Evolutionary conservation across 2,329 filamentous ascomycete species (phyloP), one percentile per base, ranked within the genome.

Genomic region (Penicillium olsonii): DNA sequence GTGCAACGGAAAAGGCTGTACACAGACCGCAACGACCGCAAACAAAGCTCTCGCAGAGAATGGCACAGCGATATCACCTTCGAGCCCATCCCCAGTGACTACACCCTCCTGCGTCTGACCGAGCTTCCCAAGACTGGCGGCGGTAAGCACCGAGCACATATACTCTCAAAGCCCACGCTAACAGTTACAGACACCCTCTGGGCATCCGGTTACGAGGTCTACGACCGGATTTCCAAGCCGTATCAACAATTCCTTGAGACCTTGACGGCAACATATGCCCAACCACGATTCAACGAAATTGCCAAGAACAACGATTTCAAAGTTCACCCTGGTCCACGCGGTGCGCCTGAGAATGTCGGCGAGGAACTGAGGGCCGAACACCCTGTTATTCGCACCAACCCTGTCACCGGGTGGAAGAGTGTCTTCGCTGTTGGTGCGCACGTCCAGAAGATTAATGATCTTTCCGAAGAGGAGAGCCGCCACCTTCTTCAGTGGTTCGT

Each of bases 311-410:
- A 66, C 26, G 58, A 61, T 11, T 63, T 68, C 19, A 50, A 63
- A 10, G 48, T 73, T 4, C 64, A 62, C 42, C 55, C 56, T 9
- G 63, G 55, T 0, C 59, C 60, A 8, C 59, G 67, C 12, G 83
- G 83, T 0, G 78, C 78, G 0, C 81, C 81, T 1, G 69, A 82
- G 47, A 86, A 86, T 53, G 68, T 79, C 17, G 83, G 83, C 33
- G 68, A 68, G 2, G 72, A 75, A 17, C 72, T 85, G 34, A 66
- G 62, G 24, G 76, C 82, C 0, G 69, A 68, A 8, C 74, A 76
- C 64, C 66, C 68, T 45, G 50, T 68, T 50, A 55, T 75, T 54
- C 75, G 82, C 5, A 84, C 82, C 3, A 85, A 85, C 59, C 83
- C 60, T 24, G 65, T 61, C 48, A 71, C 60, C 19, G 68, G 72